Percentiles rank a stretch among this genome's conserved stretches.
phyloP scores from a whole-genome alignment of 2,329 filamentous ascomycete species.

The Colletotrichum noveboracense region DNA sequence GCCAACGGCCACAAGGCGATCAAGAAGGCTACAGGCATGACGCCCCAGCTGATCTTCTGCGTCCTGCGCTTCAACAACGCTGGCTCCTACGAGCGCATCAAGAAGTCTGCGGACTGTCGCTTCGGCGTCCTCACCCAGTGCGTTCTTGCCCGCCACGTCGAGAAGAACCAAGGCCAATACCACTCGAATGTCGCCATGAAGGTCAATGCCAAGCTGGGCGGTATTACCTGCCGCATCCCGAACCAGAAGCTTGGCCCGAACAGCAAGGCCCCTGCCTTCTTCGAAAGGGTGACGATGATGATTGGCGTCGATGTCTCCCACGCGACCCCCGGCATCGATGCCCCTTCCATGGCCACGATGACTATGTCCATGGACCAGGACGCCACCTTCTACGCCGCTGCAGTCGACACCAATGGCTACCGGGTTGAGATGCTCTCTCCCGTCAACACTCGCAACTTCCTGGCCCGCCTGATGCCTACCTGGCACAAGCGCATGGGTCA shows the following conservation, averaged over 20 bases:
- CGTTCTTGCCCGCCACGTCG: conserved; percentile 73
- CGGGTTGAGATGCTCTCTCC: conserved; percentile 80
- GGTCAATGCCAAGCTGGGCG: conserved; percentile 93
- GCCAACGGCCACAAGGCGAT: conserved; percentile 59
- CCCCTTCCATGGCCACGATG: conserved; percentile 84
- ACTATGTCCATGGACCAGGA: conserved; percentile 79
- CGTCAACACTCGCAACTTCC: conserved; percentile 68
- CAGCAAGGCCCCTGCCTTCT: conserved; percentile 37
- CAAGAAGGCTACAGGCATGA: conserved; percentile 55
- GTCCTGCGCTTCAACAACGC: conserved; percentile 75
- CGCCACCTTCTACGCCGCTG: conserved; percentile 77
- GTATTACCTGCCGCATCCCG: conserved; percentile 65
- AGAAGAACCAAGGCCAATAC: conserved; percentile 78
- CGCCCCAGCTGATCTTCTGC: conserved; percentile 81
- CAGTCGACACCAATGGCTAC: conserved; percentile 82
- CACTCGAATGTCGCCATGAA: conserved; percentile 96
- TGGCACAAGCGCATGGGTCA: conserved; percentile 67
- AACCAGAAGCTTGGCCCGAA: conserved; percentile 23
- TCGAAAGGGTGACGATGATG: conserved; percentile 50
- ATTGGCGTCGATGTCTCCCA: conserved; percentile 94
- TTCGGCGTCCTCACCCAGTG: conserved; percentile 86
- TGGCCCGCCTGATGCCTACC: conserved; percentile 65
- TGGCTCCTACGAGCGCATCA: conserved; percentile 81
- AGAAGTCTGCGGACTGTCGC: conserved; percentile 87
- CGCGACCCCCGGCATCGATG: conserved; percentile 67